These are phyloP conservation scores for Peribolospora baueri DNA, from an alignment of 768 basidiomycete genomes.

Conservation along the genomic window DNA sequence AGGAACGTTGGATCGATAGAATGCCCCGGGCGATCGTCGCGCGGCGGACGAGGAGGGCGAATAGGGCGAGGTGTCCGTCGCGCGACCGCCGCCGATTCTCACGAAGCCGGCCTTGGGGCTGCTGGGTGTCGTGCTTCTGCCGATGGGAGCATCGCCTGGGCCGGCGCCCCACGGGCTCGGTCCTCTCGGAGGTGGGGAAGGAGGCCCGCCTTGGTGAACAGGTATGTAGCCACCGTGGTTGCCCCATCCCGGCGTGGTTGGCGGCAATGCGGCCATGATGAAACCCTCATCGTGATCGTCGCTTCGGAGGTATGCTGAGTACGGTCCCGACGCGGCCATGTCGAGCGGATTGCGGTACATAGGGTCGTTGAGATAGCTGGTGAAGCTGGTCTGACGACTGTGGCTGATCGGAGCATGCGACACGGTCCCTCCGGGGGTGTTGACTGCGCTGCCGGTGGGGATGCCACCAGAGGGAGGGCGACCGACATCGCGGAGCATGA, in stretches of 20 bases:
- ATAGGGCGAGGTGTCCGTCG: conserved; percentile 17
- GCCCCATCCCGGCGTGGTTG: conserved; percentile 28
- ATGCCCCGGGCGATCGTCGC: neutral
- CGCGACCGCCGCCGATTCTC: conserved; percentile 62
- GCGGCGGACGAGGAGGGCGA: neutral
- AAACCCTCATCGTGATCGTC: conserved; percentile 50
- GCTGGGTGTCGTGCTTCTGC: conserved; percentile 1
- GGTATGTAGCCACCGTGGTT: conserved; percentile 24
- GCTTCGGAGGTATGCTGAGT: conserved; percentile 42
- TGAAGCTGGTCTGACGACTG: conserved; percentile 1
- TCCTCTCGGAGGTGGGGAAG: conserved; percentile 10
- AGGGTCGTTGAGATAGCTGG: conserved; percentile 17
- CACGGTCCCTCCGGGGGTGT: neutral
- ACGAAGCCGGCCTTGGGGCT: conserved; percentile 36
- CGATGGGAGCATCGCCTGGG: conserved; percentile 7
- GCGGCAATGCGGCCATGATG: conserved; percentile 90
- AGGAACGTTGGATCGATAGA: neutral
- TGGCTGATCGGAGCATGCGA: conserved; percentile 4
- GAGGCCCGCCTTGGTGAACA: conserved; percentile 10
- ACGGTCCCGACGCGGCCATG: conserved; percentile 56
- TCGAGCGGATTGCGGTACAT: conserved; percentile 36
- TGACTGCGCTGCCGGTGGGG: conserved; percentile 1
- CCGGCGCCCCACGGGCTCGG: neutral
- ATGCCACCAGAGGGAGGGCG: conserved; percentile 5
- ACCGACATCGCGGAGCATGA: conserved; percentile 1